A percentile compares a stretch with the other conserved stretches of the same genome.
Conservation (phyloP, 2,329 filamentous ascomycete genomes). For the Hypoxylon sp. region DNA sequence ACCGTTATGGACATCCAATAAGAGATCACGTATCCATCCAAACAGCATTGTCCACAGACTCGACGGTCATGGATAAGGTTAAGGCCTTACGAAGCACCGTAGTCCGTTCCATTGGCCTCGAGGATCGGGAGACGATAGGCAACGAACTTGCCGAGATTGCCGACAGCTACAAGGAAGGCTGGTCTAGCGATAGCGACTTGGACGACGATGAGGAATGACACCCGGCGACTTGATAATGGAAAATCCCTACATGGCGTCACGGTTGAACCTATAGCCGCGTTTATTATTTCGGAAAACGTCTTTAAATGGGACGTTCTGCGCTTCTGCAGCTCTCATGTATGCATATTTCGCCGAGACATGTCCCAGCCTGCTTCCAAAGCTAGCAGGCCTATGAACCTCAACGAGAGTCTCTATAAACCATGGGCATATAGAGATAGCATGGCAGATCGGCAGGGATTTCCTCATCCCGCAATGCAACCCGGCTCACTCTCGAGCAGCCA, state of each 20-base stretch:
- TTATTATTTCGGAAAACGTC: background rate
- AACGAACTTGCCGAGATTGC: slow-evolving; percentile 86
- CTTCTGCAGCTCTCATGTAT: background rate
- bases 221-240: background rate
- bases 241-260: background rate
- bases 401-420: background rate
- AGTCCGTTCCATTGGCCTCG: slow-evolving; percentile 72
- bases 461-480: background rate
- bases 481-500: background rate
- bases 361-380: background rate
- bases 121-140: slow-evolving; percentile 85
- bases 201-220: slow-evolving; percentile 65
- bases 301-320: background rate
- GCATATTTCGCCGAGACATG: background rate
- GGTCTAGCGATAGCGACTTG: slow-evolving; percentile 79
- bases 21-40: slow-evolving; percentile 61
- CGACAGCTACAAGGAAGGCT: slow-evolving; percentile 90
- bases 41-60: slow-evolving; percentile 78
- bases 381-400: background rate
- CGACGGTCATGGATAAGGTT: slow-evolving; percentile 76
- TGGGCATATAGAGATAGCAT: background rate
- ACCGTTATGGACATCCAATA: slow-evolving; percentile 54
- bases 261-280: background rate
- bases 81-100: slow-evolving; percentile 74
- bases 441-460: background rate